Percentiles rank a stretch among this genome's conserved stretches.
Conservation (phyloP, 2,329 filamentous ascomycete genomes). For the Trichothecium roseum region DNA sequence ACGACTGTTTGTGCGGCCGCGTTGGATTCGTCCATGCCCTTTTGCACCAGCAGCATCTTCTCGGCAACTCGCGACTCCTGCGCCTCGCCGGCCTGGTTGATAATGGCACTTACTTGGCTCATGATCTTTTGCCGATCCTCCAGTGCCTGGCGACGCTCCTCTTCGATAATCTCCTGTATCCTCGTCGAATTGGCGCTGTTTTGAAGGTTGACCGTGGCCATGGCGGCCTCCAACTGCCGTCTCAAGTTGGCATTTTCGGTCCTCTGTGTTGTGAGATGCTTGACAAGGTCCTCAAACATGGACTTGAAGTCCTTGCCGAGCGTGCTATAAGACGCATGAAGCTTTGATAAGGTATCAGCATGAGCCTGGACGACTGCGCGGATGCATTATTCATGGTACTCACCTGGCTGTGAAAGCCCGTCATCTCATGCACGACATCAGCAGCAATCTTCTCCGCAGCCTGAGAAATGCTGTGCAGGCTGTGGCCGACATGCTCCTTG, state of each 20-base stretch:
- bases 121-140: constrained; percentile 67
- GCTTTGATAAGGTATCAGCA: constrained; percentile 27
- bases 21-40: constrained; percentile 53
- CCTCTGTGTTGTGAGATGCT: constrained; percentile 66
- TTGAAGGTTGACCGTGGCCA: constrained; percentile 55
- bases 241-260: constrained; percentile 65
- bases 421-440: constrained; percentile 78
- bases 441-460: constrained; percentile 83
- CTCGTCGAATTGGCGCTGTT: constrained; percentile 56
- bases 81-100: constrained; percentile 61
- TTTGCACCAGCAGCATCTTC: constrained; percentile 51
- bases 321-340: constrained; percentile 74
- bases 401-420: constrained; percentile 64
- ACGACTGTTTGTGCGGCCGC: constrained; percentile 55
- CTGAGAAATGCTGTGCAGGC: constrained; percentile 69
- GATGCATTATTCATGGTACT: constrained; percentile 19
- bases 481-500: constrained; percentile 75
- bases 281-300: constrained; percentile 72
- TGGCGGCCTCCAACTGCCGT: constrained; percentile 60
- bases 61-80: constrained; percentile 63
- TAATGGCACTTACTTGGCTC: constrained; percentile 64
- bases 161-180: constrained; percentile 59
- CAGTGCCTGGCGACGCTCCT: constrained; percentile 64
- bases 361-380: too few relatives aligned
- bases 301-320: constrained; percentile 79